Base-by-base conservation (phyloP, 2,329 filamentous ascomycete genomes). In the Penicillium paneum region DNA sequence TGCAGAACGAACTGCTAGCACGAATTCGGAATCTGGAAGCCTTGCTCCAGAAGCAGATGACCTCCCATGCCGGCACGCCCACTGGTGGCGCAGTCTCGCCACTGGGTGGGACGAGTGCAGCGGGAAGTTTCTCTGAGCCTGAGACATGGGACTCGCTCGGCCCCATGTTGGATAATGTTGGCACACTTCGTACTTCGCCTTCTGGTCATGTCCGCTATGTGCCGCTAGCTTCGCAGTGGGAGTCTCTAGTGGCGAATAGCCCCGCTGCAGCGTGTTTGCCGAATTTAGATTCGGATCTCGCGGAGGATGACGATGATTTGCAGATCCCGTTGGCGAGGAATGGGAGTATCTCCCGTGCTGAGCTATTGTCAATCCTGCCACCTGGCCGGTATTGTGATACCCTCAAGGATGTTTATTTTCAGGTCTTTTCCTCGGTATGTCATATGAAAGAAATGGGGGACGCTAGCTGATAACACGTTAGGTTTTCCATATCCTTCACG, bases 401-500 rank as follows among this genome's bases (percentile, higher is more conserved):
- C 17, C 49, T 75, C 21, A 74, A 73, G 52, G 63, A 69, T 36
- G 62, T 70, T 3, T 75, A 73, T 55, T 70, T 74, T 38, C 63
- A 64, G 21, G 71, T 74, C 24, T 74, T 74, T 51, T 74, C 72
- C 17, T 70, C 72, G 17, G 72, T 74, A 65, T 26, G 71, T 54
- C 19, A 50, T 38, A 8, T 47, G 36, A 21, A 6, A 17, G 8
- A 19, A 29, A 39, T 32, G 7, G n/a, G 12, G 12, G 43, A 12
- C 26, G 24, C 32, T 52, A 61, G 63, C 50, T 53, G 34, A 55
- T 24, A 13, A 19, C 4, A 12, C 24, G 12, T 15, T 36, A 70
- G 67, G 61, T 76, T 12, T 76, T 75, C 45, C 73, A 76, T 59
- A 69, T 76, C 41, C 67, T 76, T 10, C 74, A 76, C 47, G 73